Conservation (phyloP, 768 basidiomycete species). For the Auricularia sp. region DNA sequence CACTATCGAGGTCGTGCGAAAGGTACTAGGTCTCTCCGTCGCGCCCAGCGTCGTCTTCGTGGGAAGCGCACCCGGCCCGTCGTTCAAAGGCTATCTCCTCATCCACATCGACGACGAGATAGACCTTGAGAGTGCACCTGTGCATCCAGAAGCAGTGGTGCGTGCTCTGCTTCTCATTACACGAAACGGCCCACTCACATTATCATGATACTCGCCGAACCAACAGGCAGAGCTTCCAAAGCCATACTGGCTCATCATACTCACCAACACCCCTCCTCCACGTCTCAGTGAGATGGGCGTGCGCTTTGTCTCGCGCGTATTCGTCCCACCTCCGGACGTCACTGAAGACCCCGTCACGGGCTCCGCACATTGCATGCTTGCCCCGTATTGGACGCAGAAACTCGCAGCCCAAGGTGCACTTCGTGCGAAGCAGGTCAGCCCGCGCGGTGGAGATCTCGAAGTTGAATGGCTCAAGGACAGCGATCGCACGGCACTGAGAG, state of each 20-base stretch:
- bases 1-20: slow-evolving; percentile 5
- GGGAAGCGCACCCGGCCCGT: slow-evolving; percentile 6
- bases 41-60: slow-evolving; percentile 11
- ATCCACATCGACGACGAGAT: slow-evolving; percentile 16
- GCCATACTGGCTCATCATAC: slow-evolving; percentile 6
- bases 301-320: slow-evolving; percentile 22
- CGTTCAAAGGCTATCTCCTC: slow-evolving; percentile 13
- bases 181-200: neutral
- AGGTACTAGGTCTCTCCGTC: slow-evolving; percentile 5
- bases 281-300: slow-evolving; percentile 2
- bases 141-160: slow-evolving; percentile 15
- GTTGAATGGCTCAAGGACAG: slow-evolving; percentile 28
- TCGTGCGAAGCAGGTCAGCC: slow-evolving; percentile 42
- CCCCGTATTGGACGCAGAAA: slow-evolving; percentile 49
- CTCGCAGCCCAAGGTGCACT: slow-evolving; percentile 21
- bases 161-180: slow-evolving; percentile 3
- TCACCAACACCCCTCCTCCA: slow-evolving; percentile 20
- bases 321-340: slow-evolving; percentile 14
- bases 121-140: slow-evolving; percentile 11
- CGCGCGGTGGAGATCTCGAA: slow-evolving; percentile 36
- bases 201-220: neutral
- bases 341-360: slow-evolving; percentile 26
- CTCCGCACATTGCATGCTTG: slow-evolving; percentile 19
- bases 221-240: slow-evolving; percentile 3
- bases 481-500: slow-evolving; percentile 26